Evolutionary conservation across 768 basidiomycete genomes (phyloP), one percentile per base, ranked within the genome.

Genomic region (Tulasnella sp.): DNA sequence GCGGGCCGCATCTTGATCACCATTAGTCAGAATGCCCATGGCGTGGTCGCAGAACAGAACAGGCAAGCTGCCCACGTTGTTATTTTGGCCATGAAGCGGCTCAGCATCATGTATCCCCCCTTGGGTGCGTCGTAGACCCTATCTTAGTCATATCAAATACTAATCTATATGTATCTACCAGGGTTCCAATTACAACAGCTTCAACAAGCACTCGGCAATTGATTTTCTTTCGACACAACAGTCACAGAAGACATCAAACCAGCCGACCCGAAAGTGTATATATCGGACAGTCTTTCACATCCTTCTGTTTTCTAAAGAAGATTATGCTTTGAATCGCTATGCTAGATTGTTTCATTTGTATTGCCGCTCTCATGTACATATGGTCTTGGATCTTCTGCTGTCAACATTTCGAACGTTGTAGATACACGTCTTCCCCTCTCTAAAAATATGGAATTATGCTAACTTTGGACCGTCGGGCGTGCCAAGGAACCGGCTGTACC

Each of bases 141-240:
- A 21, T 35, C 29, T 34, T 19, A 21, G 11, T 12, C 6, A 37
- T 37, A 23, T 51, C 15, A 17, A n/a, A 25, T 15, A 23, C 34
- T 15, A 51, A 15, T 25, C 17, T n/a, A 6, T 23, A 2, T 11
- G 17, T 11, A 51, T 23, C 19, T 45, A 4, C 25, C 23, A 53
- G 52, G 52, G 36, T 53, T 53, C 52, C 39, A 53, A 29, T 27
- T 40, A 7, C 52, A 29, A 27, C 52, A 53, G 12, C 39, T 53
- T n/a, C 52, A 53, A 21, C 34, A 37, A 25, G 41, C 41, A 21
- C 19, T 53, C 19, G n/a, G n/a, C n/a, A n/a, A n/a, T n/a, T n/a
- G n/a, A n/a, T n/a, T n/a, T n/a, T n/a, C 34, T 21, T 11, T 19
- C 37, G 15, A 15, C 7, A 4, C 11, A 56, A 39, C 37, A 19